A percentile compares a stretch with the other conserved stretches of the same genome.
Conservation (phyloP, 106 monocot genomes). For the Cymbidium sinense region DNA sequence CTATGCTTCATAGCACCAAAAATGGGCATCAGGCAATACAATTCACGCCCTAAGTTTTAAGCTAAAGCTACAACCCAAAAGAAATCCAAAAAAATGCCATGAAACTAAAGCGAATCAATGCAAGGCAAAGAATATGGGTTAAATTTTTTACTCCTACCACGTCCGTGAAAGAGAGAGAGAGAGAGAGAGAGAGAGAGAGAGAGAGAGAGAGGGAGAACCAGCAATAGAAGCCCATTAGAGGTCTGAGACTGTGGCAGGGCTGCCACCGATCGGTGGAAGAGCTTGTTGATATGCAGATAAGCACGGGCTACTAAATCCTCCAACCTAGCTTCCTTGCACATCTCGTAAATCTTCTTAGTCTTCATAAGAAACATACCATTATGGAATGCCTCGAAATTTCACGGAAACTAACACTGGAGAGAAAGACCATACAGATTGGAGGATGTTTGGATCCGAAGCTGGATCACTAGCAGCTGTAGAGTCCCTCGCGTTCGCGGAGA, state of each 20-base stretch:
- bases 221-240: slow-evolving; percentile 58
- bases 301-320: slow-evolving; percentile 79
- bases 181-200: background rate
- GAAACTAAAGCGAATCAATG: background rate
- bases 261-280: slow-evolving; percentile 68
- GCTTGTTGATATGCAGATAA: slow-evolving; percentile 78
- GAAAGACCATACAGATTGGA: slow-evolving; percentile 51
- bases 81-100: background rate
- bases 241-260: slow-evolving; percentile 52
- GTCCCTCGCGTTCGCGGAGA: slow-evolving; percentile 70
- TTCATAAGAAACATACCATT: slow-evolving; percentile 14
- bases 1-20: background rate
- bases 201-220: slow-evolving; percentile 27
- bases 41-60: background rate
- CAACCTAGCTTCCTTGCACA: slow-evolving; percentile 59
- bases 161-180: background rate
- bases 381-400: background rate
- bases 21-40: background rate
- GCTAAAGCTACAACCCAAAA: background rate
- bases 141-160: background rate
- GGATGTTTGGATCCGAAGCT: slow-evolving; percentile 71
- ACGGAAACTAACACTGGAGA: background rate
- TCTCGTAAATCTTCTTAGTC: slow-evolving; percentile 68
- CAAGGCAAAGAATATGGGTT: background rate
- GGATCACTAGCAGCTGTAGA: slow-evolving; percentile 63